Conservation (phyloP, 2,329 filamentous ascomycete species). For the Scolecobasidium constrictum region DNA sequence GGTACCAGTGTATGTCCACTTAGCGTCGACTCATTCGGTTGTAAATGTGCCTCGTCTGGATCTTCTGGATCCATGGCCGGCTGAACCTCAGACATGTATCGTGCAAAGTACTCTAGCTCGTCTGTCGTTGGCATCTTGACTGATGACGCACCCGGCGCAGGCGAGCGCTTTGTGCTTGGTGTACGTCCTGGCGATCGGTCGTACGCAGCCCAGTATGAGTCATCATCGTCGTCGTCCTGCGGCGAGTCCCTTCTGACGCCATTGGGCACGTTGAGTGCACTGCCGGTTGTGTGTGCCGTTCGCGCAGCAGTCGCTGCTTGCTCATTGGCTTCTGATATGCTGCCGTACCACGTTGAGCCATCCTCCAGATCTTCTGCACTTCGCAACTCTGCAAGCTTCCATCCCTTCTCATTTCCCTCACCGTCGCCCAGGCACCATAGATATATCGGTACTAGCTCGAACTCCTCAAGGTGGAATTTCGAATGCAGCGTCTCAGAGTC, state of each 20-base stretch:
- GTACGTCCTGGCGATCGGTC: conserved; percentile 59
- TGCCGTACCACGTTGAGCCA: conserved; percentile 45
- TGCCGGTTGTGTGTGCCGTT: conserved; percentile 8
- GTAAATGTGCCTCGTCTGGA: conserved; percentile 49
- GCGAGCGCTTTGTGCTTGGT: conserved; percentile 49
- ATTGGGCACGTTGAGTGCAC: conserved; percentile 4
- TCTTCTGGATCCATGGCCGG: conserved; percentile 73
- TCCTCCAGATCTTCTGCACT: conserved; percentile 46
- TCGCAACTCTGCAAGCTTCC: conserved; percentile 62
- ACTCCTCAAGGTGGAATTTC: conserved; percentile 49
- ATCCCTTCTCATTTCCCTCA: conserved; percentile 50
- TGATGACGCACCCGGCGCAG: conserved; percentile 27
- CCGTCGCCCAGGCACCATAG: conserved; percentile 60
- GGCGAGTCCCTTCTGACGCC: conserved; percentile 14
- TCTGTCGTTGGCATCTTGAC: conserved; percentile 25
- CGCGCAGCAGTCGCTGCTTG: conserved; percentile 18
- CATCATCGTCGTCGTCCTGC: conserved; percentile 56
- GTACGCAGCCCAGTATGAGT: conserved; percentile 72
- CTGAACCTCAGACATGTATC: conserved; percentile 64
- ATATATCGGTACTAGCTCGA: conserved; percentile 53
- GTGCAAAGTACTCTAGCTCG: conserved; percentile 65
- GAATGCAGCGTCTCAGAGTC: conserved; percentile 68
- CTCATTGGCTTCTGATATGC: conserved; percentile 50
- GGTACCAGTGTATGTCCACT: conserved; percentile 25
- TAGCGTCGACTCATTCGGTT: conserved; percentile 39